Evolutionary conservation across 2,329 filamentous ascomycete genomes (phyloP).

Genomic region (Fulvia fulva): DNA sequence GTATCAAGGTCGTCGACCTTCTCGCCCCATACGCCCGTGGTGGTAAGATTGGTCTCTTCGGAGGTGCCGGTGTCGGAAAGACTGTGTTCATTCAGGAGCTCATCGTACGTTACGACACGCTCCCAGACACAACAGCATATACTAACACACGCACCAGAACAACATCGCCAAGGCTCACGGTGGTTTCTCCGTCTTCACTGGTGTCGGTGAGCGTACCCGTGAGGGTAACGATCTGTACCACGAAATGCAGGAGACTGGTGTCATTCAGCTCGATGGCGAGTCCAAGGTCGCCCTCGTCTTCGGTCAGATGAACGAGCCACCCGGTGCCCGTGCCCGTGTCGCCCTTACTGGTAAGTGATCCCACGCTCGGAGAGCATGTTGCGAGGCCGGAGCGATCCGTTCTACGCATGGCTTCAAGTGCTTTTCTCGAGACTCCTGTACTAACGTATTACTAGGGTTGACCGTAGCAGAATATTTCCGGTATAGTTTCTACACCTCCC

Average conservation of each 20-base stretch:
- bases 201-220: conserved; percentile 99
- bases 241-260: conserved; percentile 99
- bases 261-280: conserved; percentile 98
- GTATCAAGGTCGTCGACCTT: conserved; percentile 99
- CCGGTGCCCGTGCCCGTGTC: conserved; percentile 98
- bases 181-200: conserved; percentile 99
- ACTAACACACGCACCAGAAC: conserved; percentile 58
- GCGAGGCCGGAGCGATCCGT: too few species aligned
- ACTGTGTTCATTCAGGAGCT: conserved; percentile 99
- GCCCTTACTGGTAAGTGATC: conserved; percentile 96
- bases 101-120: conserved; percentile 58
- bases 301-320: conserved; percentile 99
- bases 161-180: conserved; percentile 99
- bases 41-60: conserved; percentile 99
- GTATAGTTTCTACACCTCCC: too few species aligned
- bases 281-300: conserved; percentile 99
- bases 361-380: too few species aligned
- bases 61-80: conserved; percentile 99
- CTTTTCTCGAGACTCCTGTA: too few species aligned
- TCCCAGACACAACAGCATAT: background rate
- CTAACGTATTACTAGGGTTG: too few species aligned
- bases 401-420: too few species aligned
- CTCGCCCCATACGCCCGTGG: conserved; percentile 99
- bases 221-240: conserved; percentile 99
- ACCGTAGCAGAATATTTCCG: conserved; percentile 77